Percentiles rank a stretch among this genome's conserved stretches.
Evolutionary conservation across 495 filamentous ascomycete species (phyloP).

Genomic region (Talaromyces stipitatus): DNA sequence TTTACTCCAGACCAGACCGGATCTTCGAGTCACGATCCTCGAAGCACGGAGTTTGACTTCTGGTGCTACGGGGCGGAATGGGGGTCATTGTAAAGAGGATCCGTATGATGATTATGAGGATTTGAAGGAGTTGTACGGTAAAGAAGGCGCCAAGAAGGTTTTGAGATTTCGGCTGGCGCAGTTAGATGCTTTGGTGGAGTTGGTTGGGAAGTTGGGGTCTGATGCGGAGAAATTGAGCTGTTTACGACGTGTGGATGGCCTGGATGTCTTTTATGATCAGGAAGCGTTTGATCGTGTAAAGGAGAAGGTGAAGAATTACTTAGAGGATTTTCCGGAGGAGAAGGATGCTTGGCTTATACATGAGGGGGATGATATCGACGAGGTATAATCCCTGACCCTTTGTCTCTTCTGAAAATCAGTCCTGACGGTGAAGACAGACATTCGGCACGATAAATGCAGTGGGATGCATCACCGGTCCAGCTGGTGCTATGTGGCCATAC

Average conservation of each 20-base stretch:
- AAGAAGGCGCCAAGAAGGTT: constrained; percentile 19
- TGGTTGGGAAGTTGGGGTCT: constrained; percentile 17
- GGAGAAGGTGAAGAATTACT: constrained; percentile 14
- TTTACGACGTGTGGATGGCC: constrained; percentile 4
- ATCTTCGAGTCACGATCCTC: constrained; percentile 54
- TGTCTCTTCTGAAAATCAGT: too few species aligned
- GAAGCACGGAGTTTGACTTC: constrained; percentile 72
- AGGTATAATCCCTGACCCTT: constrained; percentile 21
- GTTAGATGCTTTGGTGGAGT: constrained; percentile 15
- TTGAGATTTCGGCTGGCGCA: constrained; percentile 24
- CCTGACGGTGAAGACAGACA: neutral
- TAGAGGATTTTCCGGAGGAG: constrained; percentile 26
- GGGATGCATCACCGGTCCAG: constrained; percentile 23
- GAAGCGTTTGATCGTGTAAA: neutral
- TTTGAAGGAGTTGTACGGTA: constrained; percentile 16
- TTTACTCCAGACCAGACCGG: constrained; percentile 27
- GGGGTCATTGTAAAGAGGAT: constrained; percentile 31
- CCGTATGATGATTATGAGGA: constrained; percentile 23
- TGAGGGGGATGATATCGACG: constrained; percentile 17
- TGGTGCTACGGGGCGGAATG: constrained; percentile 61
- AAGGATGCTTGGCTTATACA: constrained; percentile 12
- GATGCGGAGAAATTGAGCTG: neutral
- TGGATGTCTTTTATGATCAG: constrained; percentile 1
- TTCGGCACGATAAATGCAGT: constrained; percentile 8
- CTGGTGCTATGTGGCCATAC: constrained; percentile 37